These are phyloP conservation scores for Cladophialophora bantiana DNA, from an alignment of 2,329 filamentous ascomycete species.

Conservation along the genomic window DNA sequence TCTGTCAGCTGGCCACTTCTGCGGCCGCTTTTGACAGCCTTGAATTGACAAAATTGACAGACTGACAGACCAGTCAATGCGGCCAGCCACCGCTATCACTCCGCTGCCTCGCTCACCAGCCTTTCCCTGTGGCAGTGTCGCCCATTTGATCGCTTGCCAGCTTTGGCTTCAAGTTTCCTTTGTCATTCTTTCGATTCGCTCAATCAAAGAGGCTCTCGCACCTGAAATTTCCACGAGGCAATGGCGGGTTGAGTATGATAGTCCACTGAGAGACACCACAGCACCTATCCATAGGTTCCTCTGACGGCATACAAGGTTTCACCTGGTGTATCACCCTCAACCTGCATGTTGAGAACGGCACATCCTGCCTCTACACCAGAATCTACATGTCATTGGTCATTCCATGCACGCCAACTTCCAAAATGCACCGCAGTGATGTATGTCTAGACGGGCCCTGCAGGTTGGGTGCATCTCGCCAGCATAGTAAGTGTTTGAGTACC, in stretches of 20 bases:
- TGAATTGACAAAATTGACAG: background rate
- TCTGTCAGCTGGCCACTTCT: slow-evolving; percentile 6
- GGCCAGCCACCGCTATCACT: slow-evolving; percentile 1
- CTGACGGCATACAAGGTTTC: slow-evolving; percentile 20
- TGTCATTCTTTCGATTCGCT: background rate
- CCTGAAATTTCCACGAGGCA: background rate
- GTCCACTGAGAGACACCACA: background rate
- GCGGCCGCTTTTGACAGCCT: slow-evolving; percentile 1
- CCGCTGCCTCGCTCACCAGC: slow-evolving; percentile 1
- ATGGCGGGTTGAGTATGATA: background rate
- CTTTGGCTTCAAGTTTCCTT: background rate
- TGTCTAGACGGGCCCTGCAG: background rate
- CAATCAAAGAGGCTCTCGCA: background rate
- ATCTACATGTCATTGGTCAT: slow-evolving; percentile 11
- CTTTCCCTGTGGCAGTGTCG: background rate
- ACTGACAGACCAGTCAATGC: slow-evolving; percentile 10
- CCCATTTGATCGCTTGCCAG: background rate
- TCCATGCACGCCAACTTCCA: background rate
- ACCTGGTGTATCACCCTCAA: slow-evolving; percentile 21
- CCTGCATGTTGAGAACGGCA: slow-evolving; percentile 8
- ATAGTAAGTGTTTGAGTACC: background rate
- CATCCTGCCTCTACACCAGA: slow-evolving; percentile 3
- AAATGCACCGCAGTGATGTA: background rate
- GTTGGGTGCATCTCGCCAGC: background rate
- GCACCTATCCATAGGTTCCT: background rate